These are phyloP conservation scores for Rosellinia necatrix DNA, from an alignment of 2,329 filamentous ascomycete species.

Conservation along the genomic window DNA sequence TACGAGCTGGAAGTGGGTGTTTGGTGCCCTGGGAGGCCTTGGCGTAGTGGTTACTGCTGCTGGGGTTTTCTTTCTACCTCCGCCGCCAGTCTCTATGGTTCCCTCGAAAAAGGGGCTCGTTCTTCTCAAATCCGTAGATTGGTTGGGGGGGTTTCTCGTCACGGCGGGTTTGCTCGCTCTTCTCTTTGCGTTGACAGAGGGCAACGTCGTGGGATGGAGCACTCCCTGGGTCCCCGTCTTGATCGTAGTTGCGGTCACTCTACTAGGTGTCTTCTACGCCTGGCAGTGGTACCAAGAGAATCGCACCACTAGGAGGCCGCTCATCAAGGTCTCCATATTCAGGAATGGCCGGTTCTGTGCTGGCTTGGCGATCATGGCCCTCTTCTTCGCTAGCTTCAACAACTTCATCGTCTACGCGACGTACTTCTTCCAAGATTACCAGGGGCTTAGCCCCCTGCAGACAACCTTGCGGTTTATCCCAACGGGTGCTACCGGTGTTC, in stretches of 20 bases:
- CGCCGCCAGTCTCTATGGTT: slow-evolving; percentile 45
- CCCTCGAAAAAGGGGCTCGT: slow-evolving; percentile 33
- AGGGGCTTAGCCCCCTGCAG: slow-evolving; percentile 63
- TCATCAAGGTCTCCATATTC: slow-evolving; percentile 72
- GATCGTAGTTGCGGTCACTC: slow-evolving; percentile 60
- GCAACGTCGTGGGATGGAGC: slow-evolving; percentile 70
- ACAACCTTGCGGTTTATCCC: slow-evolving; percentile 72
- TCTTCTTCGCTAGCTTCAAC: slow-evolving; percentile 72
- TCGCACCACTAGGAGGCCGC: slow-evolving; percentile 53
- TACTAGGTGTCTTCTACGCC: slow-evolving; percentile 60
- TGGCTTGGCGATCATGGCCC: slow-evolving; percentile 66
- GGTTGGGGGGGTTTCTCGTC: slow-evolving; percentile 67
- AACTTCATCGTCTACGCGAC: slow-evolving; percentile 70
- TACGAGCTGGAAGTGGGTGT: slow-evolving; percentile 68
- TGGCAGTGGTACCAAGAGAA: slow-evolving; percentile 67
- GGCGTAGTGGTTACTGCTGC: slow-evolving; percentile 60
- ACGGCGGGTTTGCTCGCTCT: slow-evolving; percentile 66
- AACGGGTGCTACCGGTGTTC: slow-evolving; percentile 62
- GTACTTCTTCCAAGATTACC: slow-evolving; percentile 72
- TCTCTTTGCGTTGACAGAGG: slow-evolving; percentile 70
- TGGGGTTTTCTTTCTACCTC: slow-evolving; percentile 64
- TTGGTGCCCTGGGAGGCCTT: slow-evolving; percentile 66
- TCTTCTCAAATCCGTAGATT: slow-evolving; percentile 61
- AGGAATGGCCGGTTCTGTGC: slow-evolving; percentile 62
- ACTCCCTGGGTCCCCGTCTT: slow-evolving; percentile 65